Percentiles rank a stretch among this genome's conserved stretches.
These are phyloP conservation scores for Protomyces lactucae-debilis DNA, from an alignment of 1,139 yeast genomes.

Conservation along the genomic window DNA sequence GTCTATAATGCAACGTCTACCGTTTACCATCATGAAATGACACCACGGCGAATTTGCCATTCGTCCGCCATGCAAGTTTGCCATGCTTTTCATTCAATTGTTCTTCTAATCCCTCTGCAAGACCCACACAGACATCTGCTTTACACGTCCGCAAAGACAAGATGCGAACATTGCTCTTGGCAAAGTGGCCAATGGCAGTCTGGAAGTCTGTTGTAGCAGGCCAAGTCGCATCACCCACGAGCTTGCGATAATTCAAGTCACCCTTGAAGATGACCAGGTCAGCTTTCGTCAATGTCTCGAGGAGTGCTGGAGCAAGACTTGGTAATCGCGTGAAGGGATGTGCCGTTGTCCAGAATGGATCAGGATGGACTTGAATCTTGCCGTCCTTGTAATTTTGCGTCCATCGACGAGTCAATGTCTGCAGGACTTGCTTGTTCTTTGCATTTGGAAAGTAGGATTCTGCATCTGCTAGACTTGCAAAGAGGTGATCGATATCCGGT, in stretches of 20 bases:
- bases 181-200: constrained; percentile 65
- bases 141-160: constrained; percentile 85
- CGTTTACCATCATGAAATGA: constrained; percentile 24
- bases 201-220: constrained; percentile 68
- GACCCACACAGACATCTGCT: constrained; percentile 93
- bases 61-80: constrained; percentile 29
- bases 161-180: constrained; percentile 51
- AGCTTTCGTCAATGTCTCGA: constrained; percentile 53
- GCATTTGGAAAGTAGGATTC: constrained; percentile 17
- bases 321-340: constrained; percentile 63
- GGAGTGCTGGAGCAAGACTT: constrained; percentile 53
- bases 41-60: constrained; percentile 29
- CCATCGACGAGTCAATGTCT: constrained; percentile 22
- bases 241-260: constrained; percentile 88
- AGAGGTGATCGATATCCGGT: constrained; percentile 61
- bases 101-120: constrained; percentile 59
- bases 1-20: neutral
- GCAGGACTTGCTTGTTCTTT: constrained; percentile 6
- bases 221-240: constrained; percentile 82
- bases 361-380: constrained; percentile 53
- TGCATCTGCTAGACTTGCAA: constrained; percentile 49
- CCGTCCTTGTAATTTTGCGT: constrained; percentile 50
- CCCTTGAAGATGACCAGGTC: constrained; percentile 73
- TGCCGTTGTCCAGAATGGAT: constrained; percentile 80
- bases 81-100: constrained; percentile 42